Conservation (phyloP, 805 yeast species). For the Pichia insulana region DNA sequence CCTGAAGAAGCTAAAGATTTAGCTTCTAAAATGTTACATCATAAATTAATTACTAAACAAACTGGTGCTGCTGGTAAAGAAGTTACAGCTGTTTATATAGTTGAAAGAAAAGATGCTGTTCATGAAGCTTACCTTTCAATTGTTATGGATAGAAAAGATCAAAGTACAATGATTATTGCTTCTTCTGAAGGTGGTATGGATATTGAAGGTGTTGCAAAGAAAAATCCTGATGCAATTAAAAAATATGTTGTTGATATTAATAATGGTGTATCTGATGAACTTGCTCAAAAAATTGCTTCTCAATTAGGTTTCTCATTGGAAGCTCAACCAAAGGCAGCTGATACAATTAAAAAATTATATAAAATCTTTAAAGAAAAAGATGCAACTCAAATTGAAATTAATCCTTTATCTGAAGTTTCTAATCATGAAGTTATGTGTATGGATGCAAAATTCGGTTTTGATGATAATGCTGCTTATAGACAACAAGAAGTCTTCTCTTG, state of each 20-base stretch:
- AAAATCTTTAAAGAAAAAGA: slow-evolving; percentile 84
- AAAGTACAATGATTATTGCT: slow-evolving; percentile 88
- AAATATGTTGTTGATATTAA: slow-evolving; percentile 73
- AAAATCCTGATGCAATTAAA: slow-evolving; percentile 85
- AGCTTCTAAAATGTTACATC: slow-evolving; percentile 83
- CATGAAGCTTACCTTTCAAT: slow-evolving; percentile 96
- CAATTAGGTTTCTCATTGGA: slow-evolving; percentile 72
- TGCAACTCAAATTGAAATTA: slow-evolving; percentile 97
- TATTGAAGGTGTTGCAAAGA: slow-evolving; percentile 95
- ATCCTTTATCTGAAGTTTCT: slow-evolving; percentile 90
- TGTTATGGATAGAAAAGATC: slow-evolving; percentile 86
- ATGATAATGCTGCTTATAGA: slow-evolving; percentile 92
- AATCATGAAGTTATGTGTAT: slow-evolving; percentile 89
- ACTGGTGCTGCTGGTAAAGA: slow-evolving; percentile 96
- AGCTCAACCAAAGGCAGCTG: slow-evolving; percentile 81
- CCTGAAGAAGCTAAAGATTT: slow-evolving; percentile 81
- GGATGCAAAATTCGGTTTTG: slow-evolving; percentile 99
- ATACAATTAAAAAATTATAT: slow-evolving; percentile 78
- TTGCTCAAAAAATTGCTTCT: slow-evolving; percentile 70
- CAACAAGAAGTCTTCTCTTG: slow-evolving; percentile 90
- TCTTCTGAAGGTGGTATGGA: slow-evolving; percentile 99
- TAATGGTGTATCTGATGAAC: slow-evolving; percentile 68
- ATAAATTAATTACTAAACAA: slow-evolving; percentile 94
- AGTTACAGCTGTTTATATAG: slow-evolving; percentile 93
- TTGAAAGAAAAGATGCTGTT: slow-evolving; percentile 86